Percentiles rank a stretch among this genome's conserved stretches.
phyloP scores from a whole-genome alignment of 805 yeast species.

The Monosporozyma unispora region DNA sequence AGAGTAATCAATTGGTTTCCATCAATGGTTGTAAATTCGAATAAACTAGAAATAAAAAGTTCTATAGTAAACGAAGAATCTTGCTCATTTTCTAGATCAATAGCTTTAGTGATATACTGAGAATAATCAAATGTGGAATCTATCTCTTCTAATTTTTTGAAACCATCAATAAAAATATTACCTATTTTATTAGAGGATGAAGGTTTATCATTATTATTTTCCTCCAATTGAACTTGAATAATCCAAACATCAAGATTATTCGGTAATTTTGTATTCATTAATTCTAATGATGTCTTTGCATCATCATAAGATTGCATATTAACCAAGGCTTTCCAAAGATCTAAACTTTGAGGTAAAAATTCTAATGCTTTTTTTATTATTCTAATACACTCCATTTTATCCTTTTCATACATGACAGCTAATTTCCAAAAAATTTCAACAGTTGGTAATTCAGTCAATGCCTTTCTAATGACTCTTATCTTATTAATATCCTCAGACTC shows the following conservation, averaged over 20 bases:
- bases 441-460: constrained; percentile 54
- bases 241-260: constrained; percentile 54
- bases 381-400: constrained; percentile 38
- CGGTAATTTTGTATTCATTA: constrained; percentile 48
- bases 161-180: constrained; percentile 32
- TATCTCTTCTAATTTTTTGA: constrained; percentile 39
- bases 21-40: constrained; percentile 30
- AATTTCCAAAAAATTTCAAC: constrained; percentile 59
- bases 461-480: constrained; percentile 56
- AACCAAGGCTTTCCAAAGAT: constrained; percentile 56
- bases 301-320: constrained; percentile 35
- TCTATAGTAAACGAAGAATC: constrained; percentile 19
- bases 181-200: constrained; percentile 27
- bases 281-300: constrained; percentile 47
- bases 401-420: constrained; percentile 52
- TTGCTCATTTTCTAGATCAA: background rate
- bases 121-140: constrained; percentile 31
- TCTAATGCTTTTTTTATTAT: constrained; percentile 60
- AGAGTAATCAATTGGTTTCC: background rate
- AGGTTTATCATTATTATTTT: constrained; percentile 25
- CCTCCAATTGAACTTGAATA: constrained; percentile 61
- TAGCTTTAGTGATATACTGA: constrained; percentile 41
- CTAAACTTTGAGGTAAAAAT: constrained; percentile 54
- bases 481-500: constrained; percentile 51
- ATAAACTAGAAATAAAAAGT: constrained; percentile 46